phyloP scores from a whole-genome alignment of 345 rosid genomes.

The Eucalyptus albens region DNA sequence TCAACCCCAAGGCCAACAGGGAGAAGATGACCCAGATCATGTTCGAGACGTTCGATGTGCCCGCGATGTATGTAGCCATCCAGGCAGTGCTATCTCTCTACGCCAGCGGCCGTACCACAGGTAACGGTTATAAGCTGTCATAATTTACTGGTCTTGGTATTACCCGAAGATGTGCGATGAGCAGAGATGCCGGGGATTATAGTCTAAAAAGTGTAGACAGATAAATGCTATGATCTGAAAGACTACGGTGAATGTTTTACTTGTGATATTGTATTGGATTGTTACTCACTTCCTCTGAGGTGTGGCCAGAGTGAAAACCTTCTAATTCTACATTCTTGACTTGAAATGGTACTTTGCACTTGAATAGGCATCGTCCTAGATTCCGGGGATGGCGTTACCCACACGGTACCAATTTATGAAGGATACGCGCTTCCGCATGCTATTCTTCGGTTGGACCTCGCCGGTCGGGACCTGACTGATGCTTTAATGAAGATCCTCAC shows the following conservation, averaged over 20 bases:
- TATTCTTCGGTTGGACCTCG: constrained; percentile 35
- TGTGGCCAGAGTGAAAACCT: not conserved
- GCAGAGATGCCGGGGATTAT: not conserved
- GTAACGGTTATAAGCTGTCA: not conserved
- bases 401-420: constrained; percentile 42
- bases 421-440: constrained; percentile 49
- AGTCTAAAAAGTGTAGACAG: not conserved
- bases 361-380: constrained; percentile 35
- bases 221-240: not conserved
- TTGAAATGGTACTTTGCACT: not conserved
- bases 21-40: constrained; percentile 47
- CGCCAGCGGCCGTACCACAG: constrained; percentile 63
- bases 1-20: constrained; percentile 52
- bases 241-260: not conserved
- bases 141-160: not conserved
- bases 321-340: not conserved
- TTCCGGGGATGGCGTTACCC: constrained; percentile 43
- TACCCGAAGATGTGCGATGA: not conserved
- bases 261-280: not conserved
- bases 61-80: constrained; percentile 28
- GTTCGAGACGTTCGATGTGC: constrained; percentile 33
- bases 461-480: constrained; percentile 47
- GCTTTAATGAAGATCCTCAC: constrained; percentile 42
- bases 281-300: not conserved
- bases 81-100: constrained; percentile 47